phyloP scores from a whole-genome alignment of 345 rosid species.

The Populus davidiana region DNA sequence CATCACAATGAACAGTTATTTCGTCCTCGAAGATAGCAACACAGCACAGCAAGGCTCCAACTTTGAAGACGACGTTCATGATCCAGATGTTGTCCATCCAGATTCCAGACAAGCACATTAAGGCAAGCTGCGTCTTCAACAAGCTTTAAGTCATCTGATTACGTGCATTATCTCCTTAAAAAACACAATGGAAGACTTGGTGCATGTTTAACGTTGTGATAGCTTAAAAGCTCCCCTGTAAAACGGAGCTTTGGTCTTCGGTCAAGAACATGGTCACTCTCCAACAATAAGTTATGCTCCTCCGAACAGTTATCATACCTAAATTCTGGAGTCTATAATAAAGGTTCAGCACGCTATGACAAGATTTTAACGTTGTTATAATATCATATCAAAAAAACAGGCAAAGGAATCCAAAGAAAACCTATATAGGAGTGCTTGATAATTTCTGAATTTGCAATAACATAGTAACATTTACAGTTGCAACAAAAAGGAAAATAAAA shows the following conservation, averaged over 20 bases:
- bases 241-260: background rate
- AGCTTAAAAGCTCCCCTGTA: too few species aligned
- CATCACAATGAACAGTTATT: background rate
- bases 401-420: background rate
- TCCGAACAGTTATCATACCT: background rate
- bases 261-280: background rate
- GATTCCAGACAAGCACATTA: background rate
- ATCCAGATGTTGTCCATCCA: background rate
- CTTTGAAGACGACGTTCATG: background rate
- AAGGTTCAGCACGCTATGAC: background rate
- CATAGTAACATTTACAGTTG: conserved; percentile 36
- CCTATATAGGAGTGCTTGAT: background rate
- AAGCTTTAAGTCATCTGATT: background rate
- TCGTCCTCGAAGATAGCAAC: background rate
- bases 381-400: background rate
- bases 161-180: background rate
- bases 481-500: background rate
- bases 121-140: background rate
- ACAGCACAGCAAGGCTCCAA: background rate
- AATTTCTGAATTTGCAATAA: background rate
- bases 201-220: too few species aligned
- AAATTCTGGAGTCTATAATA: background rate
- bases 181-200: background rate
- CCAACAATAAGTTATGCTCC: background rate
- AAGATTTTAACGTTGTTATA: background rate